A percentile compares a stretch with the other conserved stretches of the same genome.
These are phyloP conservation scores for Saprolegnia parasitica DNA, from an alignment of 352 stramenopile species.

Conservation along the genomic window DNA sequence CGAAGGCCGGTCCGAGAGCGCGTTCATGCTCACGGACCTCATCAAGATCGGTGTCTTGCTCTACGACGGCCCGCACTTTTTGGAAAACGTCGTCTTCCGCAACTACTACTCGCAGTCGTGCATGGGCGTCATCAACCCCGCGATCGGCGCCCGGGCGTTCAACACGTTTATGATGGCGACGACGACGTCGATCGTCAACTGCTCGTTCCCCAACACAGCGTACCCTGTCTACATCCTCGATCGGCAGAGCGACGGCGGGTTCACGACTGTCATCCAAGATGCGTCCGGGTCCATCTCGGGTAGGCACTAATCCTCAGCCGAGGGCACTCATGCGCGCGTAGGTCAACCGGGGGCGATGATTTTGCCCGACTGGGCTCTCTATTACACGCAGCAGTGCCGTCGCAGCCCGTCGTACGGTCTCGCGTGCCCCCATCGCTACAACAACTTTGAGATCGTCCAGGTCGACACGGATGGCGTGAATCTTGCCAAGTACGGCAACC, in stretches of 20 bases:
- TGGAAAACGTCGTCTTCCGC: constrained; percentile 37
- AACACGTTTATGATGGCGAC: constrained; percentile 41
- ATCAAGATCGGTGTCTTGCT: constrained; percentile 39
- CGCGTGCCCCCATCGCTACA: constrained; percentile 40
- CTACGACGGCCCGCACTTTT: constrained; percentile 38
- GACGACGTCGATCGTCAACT: constrained; percentile 27
- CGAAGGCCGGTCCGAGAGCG: constrained; percentile 38
- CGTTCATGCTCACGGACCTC: constrained; percentile 33
- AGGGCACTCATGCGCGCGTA: background rate
- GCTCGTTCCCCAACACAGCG: constrained; percentile 35
- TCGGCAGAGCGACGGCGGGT: constrained; percentile 35
- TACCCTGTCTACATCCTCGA: constrained; percentile 33
- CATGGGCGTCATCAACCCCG: constrained; percentile 39
- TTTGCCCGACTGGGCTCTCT: constrained; percentile 39
- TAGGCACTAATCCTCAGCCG: background rate
- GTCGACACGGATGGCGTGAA: constrained; percentile 11
- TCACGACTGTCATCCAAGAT: constrained; percentile 37
- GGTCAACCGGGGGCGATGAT: constrained; percentile 29
- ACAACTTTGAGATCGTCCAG: constrained; percentile 39
- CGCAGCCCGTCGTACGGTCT: constrained; percentile 31
- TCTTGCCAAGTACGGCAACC: constrained; percentile 28
- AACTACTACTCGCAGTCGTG: constrained; percentile 41
- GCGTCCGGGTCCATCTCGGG: constrained; percentile 32
- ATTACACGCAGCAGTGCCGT: constrained; percentile 30
- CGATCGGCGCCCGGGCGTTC: constrained; percentile 36